Base-by-base conservation (phyloP, 2,329 filamentous ascomycete genomes). In the Chrysoporthe puriensis region DNA sequence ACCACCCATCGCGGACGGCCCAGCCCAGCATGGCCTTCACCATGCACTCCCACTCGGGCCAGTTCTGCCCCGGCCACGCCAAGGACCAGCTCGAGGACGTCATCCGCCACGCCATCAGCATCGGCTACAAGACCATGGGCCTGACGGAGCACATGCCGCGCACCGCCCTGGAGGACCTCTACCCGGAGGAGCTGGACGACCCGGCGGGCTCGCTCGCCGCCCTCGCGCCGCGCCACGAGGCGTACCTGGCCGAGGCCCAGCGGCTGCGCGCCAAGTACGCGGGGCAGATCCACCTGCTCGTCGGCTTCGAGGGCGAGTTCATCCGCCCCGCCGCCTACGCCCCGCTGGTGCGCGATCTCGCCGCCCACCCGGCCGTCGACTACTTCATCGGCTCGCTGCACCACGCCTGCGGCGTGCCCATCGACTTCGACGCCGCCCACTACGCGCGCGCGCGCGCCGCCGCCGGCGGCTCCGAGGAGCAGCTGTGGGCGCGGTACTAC, bases 121-220 rank as follows among this genome's bases (percentile, higher is more conserved):
- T 91, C 70, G 90, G 91, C 56, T 96, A 96, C 86, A 88, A 89
- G 70, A 91, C 91, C 26, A 94, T 97, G 76, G 93, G 91, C 32
- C 80, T 99, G 68, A 97, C 94, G 1, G 96, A 99, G 80, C 96
- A 99, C 79, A 98, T 99, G 88, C 94, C 95, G 8, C 91, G 95
- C 44, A 87, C 88, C 59, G 81, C 88, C 62, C 78, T 84, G 46
- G 82, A 86, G 67, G 95, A 99, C 79, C 85, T 97, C 64, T 99
- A 99, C 77, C 96, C 96, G 0, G 95, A 97, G 82, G 96, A 99
- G 85, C 79, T 84, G 78, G 84, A 78, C 74, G 76, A 86, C 74
- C 82, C 84, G 3, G 73, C 82, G 58, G 78, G 77, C 36, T 80
- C 81, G 43, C 81, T 90, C 48, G 78, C 82, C 4, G 76, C 72